A percentile compares a stretch with the other conserved stretches of the same genome.
Conservation (phyloP, 768 basidiomycete genomes). For the Tulasnella sp. region DNA sequence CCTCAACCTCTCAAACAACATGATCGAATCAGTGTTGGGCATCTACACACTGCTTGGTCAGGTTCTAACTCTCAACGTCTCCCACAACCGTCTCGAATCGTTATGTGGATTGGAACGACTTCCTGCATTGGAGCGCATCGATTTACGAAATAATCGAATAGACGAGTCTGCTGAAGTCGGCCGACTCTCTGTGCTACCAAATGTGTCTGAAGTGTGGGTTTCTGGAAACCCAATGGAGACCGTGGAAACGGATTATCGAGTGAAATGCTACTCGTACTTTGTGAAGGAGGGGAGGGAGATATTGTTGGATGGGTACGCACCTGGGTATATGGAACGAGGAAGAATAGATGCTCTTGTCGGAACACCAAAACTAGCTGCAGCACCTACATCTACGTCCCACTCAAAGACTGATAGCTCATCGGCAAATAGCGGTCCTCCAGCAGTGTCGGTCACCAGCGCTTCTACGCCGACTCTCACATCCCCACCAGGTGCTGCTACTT, state of each 20-base stretch:
- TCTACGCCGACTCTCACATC: constrained; percentile 3
- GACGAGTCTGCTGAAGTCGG: constrained; percentile 78
- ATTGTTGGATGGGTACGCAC: constrained; percentile 56
- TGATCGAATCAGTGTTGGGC: constrained; percentile 89
- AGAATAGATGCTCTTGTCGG: constrained; percentile 24
- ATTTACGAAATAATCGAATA: constrained; percentile 66
- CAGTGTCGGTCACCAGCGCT: constrained; percentile 22
- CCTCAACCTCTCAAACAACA: constrained; percentile 94
- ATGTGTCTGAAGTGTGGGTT: constrained; percentile 68
- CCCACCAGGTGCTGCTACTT: neutral
- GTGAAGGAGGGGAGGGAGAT: constrained; percentile 70
- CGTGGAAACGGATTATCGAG: constrained; percentile 53
- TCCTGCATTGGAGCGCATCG: constrained; percentile 66
- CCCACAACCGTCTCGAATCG: constrained; percentile 82
- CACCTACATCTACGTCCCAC: neutral
- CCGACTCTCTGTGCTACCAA: constrained; percentile 63
- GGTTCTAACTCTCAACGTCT: constrained; percentile 64
- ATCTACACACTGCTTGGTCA: constrained; percentile 73
- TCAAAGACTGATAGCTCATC: neutral
- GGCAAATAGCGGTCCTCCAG: constrained; percentile 20
- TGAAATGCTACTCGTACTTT: constrained; percentile 73
- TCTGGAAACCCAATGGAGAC: constrained; percentile 74
- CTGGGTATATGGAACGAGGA: constrained; percentile 59
- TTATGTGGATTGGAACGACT: constrained; percentile 91
- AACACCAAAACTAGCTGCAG: constrained; percentile 8